phyloP scores from a whole-genome alignment of 371 early-diverging fungal species.

The Actinomortierella wolfii region DNA sequence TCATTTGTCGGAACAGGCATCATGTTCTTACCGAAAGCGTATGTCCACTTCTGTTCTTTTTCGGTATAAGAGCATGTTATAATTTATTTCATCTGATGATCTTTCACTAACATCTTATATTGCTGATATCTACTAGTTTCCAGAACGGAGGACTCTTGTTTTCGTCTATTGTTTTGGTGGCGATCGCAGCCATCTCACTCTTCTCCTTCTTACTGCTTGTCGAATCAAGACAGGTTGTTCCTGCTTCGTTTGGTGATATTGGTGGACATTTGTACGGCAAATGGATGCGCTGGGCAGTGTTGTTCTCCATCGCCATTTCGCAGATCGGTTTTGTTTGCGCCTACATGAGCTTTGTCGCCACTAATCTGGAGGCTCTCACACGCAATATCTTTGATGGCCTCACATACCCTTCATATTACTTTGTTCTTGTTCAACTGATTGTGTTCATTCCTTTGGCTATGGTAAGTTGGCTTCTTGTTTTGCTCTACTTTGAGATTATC shows the following conservation, averaged over 20 bases:
- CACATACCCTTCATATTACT: constrained; percentile 52
- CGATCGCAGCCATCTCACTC: constrained; percentile 61
- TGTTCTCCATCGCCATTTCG: constrained; percentile 79
- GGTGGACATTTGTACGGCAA: constrained; percentile 79
- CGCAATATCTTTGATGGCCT: constrained; percentile 66
- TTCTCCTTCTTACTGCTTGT: constrained; percentile 68
- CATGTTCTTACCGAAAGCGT: constrained; percentile 80
- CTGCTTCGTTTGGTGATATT: constrained; percentile 71
- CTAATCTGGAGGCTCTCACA: constrained; percentile 75
- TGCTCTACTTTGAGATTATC: neutral
- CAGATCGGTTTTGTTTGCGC: constrained; percentile 90
- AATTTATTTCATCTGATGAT: neutral
- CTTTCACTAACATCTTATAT: neutral
- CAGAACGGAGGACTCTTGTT: constrained; percentile 73
- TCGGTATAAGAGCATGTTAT: neutral
- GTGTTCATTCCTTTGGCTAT: constrained; percentile 82
- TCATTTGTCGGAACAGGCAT: constrained; percentile 91
- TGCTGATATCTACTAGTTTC: constrained; percentile 49
- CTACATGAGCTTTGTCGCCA: constrained; percentile 87
- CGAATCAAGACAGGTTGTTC: constrained; percentile 60
- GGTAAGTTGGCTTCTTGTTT: constrained; percentile 29
- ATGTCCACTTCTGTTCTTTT: constrained; percentile 22
- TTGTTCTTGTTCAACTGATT: constrained; percentile 74
- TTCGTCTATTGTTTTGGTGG: constrained; percentile 57
- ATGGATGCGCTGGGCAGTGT: constrained; percentile 71